Evolutionary conservation across 352 stramenopile genomes (phyloP), one percentile per base, ranked within the genome.

Genomic region (Aphanomyces euteiches): DNA sequence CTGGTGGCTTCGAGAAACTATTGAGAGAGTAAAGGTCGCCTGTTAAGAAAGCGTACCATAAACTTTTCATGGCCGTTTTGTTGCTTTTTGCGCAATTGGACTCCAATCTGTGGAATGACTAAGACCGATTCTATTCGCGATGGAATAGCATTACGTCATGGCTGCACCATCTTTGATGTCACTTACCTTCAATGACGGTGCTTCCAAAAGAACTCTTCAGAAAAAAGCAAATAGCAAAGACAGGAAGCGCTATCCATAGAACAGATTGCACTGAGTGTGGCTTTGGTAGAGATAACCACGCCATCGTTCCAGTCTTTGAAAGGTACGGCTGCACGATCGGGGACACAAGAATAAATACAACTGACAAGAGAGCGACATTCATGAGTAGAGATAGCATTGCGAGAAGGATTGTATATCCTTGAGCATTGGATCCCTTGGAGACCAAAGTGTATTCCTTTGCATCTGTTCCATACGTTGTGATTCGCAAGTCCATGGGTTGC

Each of bases 21-120:
- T 50, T 48, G 19, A 7, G 15, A 50, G 17, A 50, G 2, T 7
- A 39, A 7, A 67, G 13, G 28, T 58, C 13, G 8, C 19, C 19
- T 2, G 47, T 48, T 10, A 15, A 41, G 5, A 36, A 5, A 8
- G 15, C 4, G 54, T 58, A 43, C 21, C 45, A 53, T 70, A 47
- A 66, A 83, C 74, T 72, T 78, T 21, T 39, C 75, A 47, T 72
- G 63, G 8, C 82, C 85, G 72, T 79, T 93, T 21, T 83, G 82
- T 63, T 61, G 74, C 60, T 72, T 85, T 56, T 81, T 87, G 66
- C 75, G 78, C 48, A 95, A 66, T 57, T 92, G 87, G n/a, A 93
- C 78, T 43, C 87, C 87, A 15, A 91, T 69, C 15, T 80, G 74
- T 13, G 87, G 87, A 53, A 92, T 79, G 37, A 93, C 83, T 19